Base-by-base conservation (phyloP, 2,329 filamentous ascomycete genomes). In the Fusarium coffeatum region DNA sequence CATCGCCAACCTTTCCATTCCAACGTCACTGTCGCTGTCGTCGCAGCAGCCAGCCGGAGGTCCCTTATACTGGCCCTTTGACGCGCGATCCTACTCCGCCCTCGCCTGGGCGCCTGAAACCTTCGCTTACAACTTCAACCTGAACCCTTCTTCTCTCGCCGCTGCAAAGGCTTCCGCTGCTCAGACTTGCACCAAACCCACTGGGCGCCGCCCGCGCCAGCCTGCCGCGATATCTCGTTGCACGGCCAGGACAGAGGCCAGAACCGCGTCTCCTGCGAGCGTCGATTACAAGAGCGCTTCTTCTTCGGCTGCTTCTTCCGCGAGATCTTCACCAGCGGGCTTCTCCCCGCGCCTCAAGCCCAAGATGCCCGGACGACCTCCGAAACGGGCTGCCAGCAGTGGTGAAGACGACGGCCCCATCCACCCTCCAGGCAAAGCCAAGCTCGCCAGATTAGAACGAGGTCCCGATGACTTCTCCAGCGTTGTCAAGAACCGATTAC, bases 401-500 rank as follows among this genome's bases (percentile, higher is more conserved):
- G 66, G 71, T 20, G 82, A 85, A 61, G 79, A 74, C 55, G 71
- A 72, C n/a, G 42, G 69, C 30, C 65, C 76, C 53, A 74, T 68
- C 42, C 70, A 59, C 25, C 40, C 71, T 41, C 74, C 76, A 27
- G 64, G 64, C 61, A 86, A 85, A 77, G 74, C 80, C 69, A 88
- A 87, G 77, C 76, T 85, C 59, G 81, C 85, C 41, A 80, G 84
- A n/a, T 73, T 85, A 22, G 85, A 87, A 46, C 82, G 82, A 58
- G 79, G 80, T 6, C 74, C 79, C 25, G 83, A 85, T 51, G 85
- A 87, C 69, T 88, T 87, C 68, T 88, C 86, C 6, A 83, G 79
- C 59, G 84, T 86, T 32, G 85, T 88, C 69, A 88, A 88, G 80
- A 86, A 79, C 74, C 84, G 86, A 57, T 78, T 88, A 46, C 83